A percentile compares a stretch with the other conserved stretches of the same genome.
These are phyloP conservation scores for Aspergillus pseudotamarii DNA, from an alignment of 2,329 filamentous ascomycete genomes.

Conservation along the genomic window DNA sequence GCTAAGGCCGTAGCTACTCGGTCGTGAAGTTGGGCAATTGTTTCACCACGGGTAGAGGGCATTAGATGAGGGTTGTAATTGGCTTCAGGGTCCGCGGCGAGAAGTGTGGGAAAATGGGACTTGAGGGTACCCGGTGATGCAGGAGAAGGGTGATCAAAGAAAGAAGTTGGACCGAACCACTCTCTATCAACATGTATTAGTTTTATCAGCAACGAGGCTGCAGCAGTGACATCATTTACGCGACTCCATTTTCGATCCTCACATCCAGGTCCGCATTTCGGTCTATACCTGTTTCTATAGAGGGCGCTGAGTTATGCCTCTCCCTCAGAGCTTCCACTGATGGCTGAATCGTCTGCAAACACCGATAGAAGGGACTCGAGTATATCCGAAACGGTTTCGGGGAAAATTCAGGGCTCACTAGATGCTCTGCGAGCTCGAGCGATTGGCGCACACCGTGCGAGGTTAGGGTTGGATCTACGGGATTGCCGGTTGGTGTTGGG, in stretches of 20 bases:
- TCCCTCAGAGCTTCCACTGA: slow-evolving; percentile 47
- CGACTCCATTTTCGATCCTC: slow-evolving; percentile 56
- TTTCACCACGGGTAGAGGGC: slow-evolving; percentile 76
- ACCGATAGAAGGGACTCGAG: slow-evolving; percentile 83
- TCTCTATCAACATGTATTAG: slow-evolving; percentile 57
- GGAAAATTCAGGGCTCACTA: slow-evolving; percentile 33
- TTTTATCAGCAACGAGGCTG: not conserved
- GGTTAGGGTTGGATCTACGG: slow-evolving; percentile 84
- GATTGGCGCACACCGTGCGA: slow-evolving; percentile 85
- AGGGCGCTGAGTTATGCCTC: not conserved
- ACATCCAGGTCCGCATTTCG: slow-evolving; percentile 40
- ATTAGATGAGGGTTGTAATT: slow-evolving; percentile 65
- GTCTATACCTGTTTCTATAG: not conserved
- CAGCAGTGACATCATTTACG: slow-evolving; percentile 38
- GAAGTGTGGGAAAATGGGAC: slow-evolving; percentile 60
- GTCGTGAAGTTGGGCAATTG: slow-evolving; percentile 76
- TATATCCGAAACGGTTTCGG: slow-evolving; percentile 63
- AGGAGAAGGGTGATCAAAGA: slow-evolving; percentile 82
- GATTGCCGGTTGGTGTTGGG: slow-evolving; percentile 81
- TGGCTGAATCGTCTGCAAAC: slow-evolving; percentile 81
- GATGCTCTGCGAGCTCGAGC: slow-evolving; percentile 65
- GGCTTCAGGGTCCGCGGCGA: slow-evolving; percentile 31
- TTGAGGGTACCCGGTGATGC: slow-evolving; percentile 66
- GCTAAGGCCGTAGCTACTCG: slow-evolving; percentile 72
- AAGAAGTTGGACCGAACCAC: slow-evolving; percentile 82